Conservation (phyloP, 1,139 yeast species). For the Geotrichum bryndzae region DNA sequence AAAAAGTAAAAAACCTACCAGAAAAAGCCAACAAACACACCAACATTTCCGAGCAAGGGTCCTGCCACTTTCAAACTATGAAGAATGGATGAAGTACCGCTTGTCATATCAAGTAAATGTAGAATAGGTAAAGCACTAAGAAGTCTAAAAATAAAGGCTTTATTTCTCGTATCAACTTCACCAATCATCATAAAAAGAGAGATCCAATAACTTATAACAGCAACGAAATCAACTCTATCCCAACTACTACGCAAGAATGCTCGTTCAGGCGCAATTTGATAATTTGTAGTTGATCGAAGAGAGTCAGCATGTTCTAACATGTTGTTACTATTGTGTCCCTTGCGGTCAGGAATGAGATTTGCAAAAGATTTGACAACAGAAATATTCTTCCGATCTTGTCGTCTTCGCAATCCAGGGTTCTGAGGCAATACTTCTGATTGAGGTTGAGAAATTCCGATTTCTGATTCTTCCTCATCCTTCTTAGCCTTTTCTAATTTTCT, state of each 20-base stretch:
- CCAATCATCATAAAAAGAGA: slow-evolving; percentile 53
- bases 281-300: not conserved
- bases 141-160: slow-evolving; percentile 62
- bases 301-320: not conserved
- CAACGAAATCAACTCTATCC: slow-evolving; percentile 77
- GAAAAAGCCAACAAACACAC: slow-evolving; percentile 72
- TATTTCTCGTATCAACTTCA: slow-evolving; percentile 47
- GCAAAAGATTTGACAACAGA: slow-evolving; percentile 8
- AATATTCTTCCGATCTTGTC: not conserved
- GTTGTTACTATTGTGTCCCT: not conserved
- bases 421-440: not conserved
- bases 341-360: slow-evolving; percentile 1
- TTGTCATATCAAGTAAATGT: slow-evolving; percentile 65
- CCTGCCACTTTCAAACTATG: slow-evolving; percentile 67
- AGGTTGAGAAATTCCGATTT: not conserved
- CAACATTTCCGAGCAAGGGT: slow-evolving; percentile 70
- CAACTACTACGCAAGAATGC: slow-evolving; percentile 77
- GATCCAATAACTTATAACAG: slow-evolving; percentile 71
- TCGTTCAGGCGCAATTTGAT: slow-evolving; percentile 20
- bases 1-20: slow-evolving; percentile 40
- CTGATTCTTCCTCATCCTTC: not conserved
- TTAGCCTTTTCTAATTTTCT: not conserved
- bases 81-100: slow-evolving; percentile 69
- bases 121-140: slow-evolving; percentile 68
- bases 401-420: not conserved